These are phyloP conservation scores for Drechslera avenae DNA, from an alignment of 2,329 filamentous ascomycete genomes.

Conservation along the genomic window DNA sequence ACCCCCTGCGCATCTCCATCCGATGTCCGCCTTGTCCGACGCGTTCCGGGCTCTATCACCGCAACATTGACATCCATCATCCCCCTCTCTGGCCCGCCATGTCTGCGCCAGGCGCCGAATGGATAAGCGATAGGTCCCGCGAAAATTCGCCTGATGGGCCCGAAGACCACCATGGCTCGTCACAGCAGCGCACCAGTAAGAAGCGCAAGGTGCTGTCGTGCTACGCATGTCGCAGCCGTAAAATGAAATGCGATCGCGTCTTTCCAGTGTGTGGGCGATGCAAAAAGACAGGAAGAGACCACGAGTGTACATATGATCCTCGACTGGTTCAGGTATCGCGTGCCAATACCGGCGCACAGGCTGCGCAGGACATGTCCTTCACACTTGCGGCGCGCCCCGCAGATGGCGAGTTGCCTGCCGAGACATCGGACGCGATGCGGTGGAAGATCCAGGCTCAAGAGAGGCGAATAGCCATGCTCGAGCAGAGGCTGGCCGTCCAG, in stretches of 20 bases:
- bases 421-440: slow-evolving; percentile 26
- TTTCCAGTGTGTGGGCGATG: slow-evolving; percentile 54
- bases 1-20: neutral
- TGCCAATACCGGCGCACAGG: slow-evolving; percentile 30
- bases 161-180: slow-evolving; percentile 28
- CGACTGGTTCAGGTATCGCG: slow-evolving; percentile 41
- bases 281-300: slow-evolving; percentile 50
- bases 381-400: slow-evolving; percentile 8
- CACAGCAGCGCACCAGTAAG: slow-evolving; percentile 49
- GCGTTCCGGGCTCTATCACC: slow-evolving; percentile 1
- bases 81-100: slow-evolving; percentile 18
- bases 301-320: slow-evolving; percentile 51
- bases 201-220: slow-evolving; percentile 55
- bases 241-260: slow-evolving; percentile 55
- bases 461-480: slow-evolving; percentile 38
- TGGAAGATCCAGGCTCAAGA: slow-evolving; percentile 42
- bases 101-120: slow-evolving; percentile 33
- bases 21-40: slow-evolving; percentile 35
- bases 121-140: slow-evolving; percentile 34
- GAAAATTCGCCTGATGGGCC: slow-evolving; percentile 33
- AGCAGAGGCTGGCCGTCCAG: slow-evolving; percentile 34
- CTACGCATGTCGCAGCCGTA: slow-evolving; percentile 54
- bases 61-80: neutral
- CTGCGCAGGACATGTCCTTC: slow-evolving; percentile 16
- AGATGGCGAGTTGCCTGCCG: slow-evolving; percentile 4